Evolutionary conservation across 768 basidiomycete species (phyloP), one percentile per base, ranked within the genome.

Genomic region (Leccinum longicurvipes): DNA sequence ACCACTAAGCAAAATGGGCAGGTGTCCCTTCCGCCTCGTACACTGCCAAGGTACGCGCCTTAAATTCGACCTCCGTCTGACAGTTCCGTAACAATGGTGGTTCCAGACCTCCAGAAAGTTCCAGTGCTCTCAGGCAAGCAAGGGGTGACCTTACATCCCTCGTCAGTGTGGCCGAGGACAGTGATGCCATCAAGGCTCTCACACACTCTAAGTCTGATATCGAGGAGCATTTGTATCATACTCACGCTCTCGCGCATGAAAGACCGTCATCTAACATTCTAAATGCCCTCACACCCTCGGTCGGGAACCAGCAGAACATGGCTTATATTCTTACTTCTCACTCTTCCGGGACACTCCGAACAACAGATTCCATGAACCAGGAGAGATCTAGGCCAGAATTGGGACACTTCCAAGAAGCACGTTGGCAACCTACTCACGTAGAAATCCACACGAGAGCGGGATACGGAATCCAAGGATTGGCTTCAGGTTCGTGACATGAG

Each of bases 401-500:
- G 6, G 44, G 48, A 17, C 6, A 15, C 44, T 46, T 48, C 52
- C 63, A 23, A 32, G 54, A 42, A 60, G 14, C 45, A 29, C 51
- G 39, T 49, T 28, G 27, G 52, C 45, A 19, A 53, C 28, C 51
- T 58, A 54, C 46, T 42, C 59, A 55, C 49, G 47, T n/a, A 46
- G 55, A 27, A 48, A 31, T n/a, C 23, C 27, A 23, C 24, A 51
- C 34, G 36, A 32, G 41, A 32, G n/a, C 7, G 21, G 53, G 58
- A 47, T 48, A 45, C 25, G 21, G 36, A 50, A 67, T 44, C 65
- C 62, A 48, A 57, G 60, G 58, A 53, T 64, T 23, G 36, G 39
- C 8, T 15, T 31, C 51, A 28, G 64, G 59, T 67, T 58, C 34
- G 36, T 55, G 23, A 21, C 17, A 42, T 32, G 44, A 53, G 57